Evolutionary conservation across 257 asterid genomes (phyloP), one percentile per base, ranked within the genome.

Genomic region (Solanum piurae): DNA sequence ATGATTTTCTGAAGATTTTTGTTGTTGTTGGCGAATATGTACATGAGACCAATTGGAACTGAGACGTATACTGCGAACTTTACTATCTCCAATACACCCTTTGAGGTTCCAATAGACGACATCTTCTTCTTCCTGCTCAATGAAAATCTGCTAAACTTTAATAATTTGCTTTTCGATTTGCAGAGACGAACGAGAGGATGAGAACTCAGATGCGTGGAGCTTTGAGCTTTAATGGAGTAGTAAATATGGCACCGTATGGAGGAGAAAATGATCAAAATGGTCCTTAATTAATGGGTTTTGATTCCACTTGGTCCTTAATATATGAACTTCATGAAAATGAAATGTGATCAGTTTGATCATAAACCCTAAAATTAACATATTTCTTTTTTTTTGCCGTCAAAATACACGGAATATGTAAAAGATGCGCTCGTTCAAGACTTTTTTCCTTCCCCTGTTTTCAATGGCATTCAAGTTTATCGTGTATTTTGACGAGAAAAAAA

Each of bases 21-120:
- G 46, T 91, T 87, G 90, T 96, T 93, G 91, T 93, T 93, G 90
- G 99, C 97, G 86, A 93, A 95, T 92, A 96, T 91, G 83, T 96
- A 96, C 98, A 96, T 96, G 87, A 96, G 88, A 89, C 98, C 98
- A 88, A 96, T 91, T 73, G 99, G 99, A 68, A 95, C 95, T 62
- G 89, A 86, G 80, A 96, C 96, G 86, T 96, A 96, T 3, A 93
- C 93, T 29, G 96, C 98, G 79, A 96, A 95, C 85, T 95, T 96
- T 5, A 93, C 99, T n/a, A 96, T 93, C 93, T 96, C 99, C 92
- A 94, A 86, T 21, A 96, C 64, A 82, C 98, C 99, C 86, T 96
- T 96, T 2, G 98, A 94, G 10, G 98, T 95, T n/a, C 99, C 98
- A 69, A 95, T 31, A 42, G 96, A 90, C 20, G 98, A 93, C 99